Base-by-base conservation (phyloP, 2,329 filamentous ascomycete species). In the Elsinoe batatas region DNA sequence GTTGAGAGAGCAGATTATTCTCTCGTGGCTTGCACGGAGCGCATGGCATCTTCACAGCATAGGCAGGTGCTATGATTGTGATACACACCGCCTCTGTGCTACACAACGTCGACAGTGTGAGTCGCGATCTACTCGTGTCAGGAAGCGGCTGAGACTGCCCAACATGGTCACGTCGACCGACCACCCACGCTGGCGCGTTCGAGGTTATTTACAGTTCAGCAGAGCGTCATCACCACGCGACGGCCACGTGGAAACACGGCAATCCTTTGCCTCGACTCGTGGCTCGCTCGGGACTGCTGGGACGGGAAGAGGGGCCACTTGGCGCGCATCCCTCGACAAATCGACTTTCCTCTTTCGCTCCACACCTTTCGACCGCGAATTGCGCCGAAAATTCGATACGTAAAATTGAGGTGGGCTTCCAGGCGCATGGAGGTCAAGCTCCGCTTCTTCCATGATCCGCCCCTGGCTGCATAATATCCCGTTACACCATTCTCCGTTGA, bases 141-240 rank as follows among this genome's bases (percentile, higher is more conserved):
- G 40, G 40, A 22, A 44, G 40, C 40, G 20, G n/a, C 26, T 30
- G 40, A 12, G n/a, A 22, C 18, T 44, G 17, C 40, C 26, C 17
- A 22, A 44, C 40, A 26, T 44, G 40, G 40, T 26, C 18, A 26
- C 26, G 18, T 26, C 12, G 12, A 44, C 12, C 40, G 40, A 44
- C 26, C 40, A 11, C n/a, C 18, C 20, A 26, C 18, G n/a, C 40
- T 13, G 26, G n/a, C 20, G 17, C 18, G n/a, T 20, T 22, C 20
- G n/a, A 44, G 26, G 8, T 8, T 22, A 17, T 42, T 44, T 44
- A 44, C 40, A 22, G 18, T 44, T 44, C 40, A 44, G 26, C 40
- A 49, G 26, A 33, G 47, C 47, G 47, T 51, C 47, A 51, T 51
- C 32, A 51, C 47, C 47, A 51, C 47, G 47, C 47, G 47, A 51